A percentile compares a stretch with the other conserved stretches of the same genome.
Evolutionary conservation across 2,329 filamentous ascomycete species (phyloP).

Genomic region (Erysiphe pisi): DNA sequence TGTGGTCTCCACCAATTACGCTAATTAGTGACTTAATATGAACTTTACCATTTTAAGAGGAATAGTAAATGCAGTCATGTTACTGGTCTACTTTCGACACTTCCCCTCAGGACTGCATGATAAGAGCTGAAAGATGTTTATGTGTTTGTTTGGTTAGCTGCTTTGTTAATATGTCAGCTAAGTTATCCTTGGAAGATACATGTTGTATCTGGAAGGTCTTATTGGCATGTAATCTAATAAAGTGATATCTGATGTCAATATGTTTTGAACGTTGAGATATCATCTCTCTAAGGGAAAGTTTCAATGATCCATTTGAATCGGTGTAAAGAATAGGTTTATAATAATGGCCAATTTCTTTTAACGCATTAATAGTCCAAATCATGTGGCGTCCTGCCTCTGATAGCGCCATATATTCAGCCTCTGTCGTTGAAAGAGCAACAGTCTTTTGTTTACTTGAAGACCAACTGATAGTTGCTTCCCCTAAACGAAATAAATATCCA

Average conservation of each 20-base stretch:
- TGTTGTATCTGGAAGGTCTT: neutral
- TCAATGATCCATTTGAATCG: neutral
- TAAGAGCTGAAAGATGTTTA: neutral
- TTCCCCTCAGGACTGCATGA: too few species aligned
- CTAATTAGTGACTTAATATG: too few species aligned
- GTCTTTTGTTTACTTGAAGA: neutral
- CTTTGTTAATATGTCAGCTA: neutral
- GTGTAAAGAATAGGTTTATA: neutral
- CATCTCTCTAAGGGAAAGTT: too few species aligned
- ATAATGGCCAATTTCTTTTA: neutral
- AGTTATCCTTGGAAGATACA: neutral
- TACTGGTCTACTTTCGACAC: neutral
- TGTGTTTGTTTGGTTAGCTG: neutral
- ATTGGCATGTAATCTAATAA: neutral
- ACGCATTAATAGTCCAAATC: neutral
- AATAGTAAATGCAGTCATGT: too few species aligned
- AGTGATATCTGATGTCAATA: constrained; percentile 15
- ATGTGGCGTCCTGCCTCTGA: neutral
- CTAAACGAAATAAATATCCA: constrained; percentile 8
- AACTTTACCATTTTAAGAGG: too few species aligned
- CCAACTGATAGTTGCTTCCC: neutral
- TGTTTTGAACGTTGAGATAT: neutral
- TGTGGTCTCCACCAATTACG: too few species aligned
- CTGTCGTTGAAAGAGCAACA: neutral
- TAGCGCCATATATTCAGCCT: constrained; percentile 17